Evolutionary conservation across 805 yeast species (phyloP).

Genomic region (Candida vaughaniae): DNA sequence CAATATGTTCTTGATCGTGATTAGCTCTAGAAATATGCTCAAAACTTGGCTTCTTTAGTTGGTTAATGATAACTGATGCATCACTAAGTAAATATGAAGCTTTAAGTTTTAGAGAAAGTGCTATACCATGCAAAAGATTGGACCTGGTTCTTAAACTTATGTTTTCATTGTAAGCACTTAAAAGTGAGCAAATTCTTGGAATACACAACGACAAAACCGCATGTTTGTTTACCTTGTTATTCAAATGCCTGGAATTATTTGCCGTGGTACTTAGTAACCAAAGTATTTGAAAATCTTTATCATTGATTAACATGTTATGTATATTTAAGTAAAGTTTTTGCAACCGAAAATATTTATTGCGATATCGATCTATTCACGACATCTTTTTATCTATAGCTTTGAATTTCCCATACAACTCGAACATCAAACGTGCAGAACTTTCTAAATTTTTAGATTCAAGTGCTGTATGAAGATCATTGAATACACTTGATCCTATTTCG

Average conservation of each 20-base stretch:
- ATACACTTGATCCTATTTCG: neutral
- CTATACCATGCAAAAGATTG: constrained; percentile 47
- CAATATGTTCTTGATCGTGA: neutral
- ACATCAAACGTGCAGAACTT: constrained; percentile 9
- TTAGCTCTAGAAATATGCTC: neutral
- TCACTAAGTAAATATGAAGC: constrained; percentile 45
- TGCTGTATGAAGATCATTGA: constrained; percentile 2
- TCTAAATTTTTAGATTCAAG: constrained; percentile 1
- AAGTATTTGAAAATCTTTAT: constrained; percentile 8
- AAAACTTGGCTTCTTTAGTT: neutral
- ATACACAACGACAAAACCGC: constrained; percentile 24
- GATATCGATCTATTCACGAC: constrained; percentile 8
- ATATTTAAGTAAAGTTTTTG: no score
- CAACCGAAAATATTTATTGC: neutral
- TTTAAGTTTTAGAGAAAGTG: constrained; percentile 49
- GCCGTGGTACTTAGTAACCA: constrained; percentile 13
- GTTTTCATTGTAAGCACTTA: neutral
- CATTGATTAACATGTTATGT: constrained; percentile 1
- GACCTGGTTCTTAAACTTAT: constrained; percentile 34
- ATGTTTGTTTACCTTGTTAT: constrained; percentile 4
- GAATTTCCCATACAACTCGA: constrained; percentile 24
- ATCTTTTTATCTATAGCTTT: constrained; percentile 16
- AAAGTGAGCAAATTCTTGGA: constrained; percentile 37
- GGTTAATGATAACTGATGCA: constrained; percentile 10
- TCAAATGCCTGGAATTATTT: neutral